Conservation (phyloP, 2,329 filamentous ascomycete genomes). For the Ceratocystis cacaofunesta region DNA sequence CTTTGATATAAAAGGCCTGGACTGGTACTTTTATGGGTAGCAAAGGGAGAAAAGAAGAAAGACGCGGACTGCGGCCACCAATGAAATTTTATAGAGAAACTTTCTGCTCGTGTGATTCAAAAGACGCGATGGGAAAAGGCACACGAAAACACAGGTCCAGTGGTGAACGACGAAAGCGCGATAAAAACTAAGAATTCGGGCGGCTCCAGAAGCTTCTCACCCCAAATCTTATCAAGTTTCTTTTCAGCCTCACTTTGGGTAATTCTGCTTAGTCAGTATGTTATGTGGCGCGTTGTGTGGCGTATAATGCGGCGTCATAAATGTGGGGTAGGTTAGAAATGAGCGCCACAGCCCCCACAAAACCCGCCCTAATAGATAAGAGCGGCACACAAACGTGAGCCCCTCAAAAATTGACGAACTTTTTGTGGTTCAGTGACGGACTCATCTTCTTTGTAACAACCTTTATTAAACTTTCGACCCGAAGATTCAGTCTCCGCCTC, state of each 20-base stretch:
- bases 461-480: conserved; percentile 40
- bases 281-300: not conserved
- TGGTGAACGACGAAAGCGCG: not conserved
- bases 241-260: conserved; percentile 4
- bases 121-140: conserved; percentile 1
- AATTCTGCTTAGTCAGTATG: not conserved
- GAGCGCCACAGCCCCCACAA: conserved; percentile 6
- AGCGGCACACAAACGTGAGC: conserved; percentile 12
- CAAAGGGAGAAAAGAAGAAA: not conserved
- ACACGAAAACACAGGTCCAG: not conserved
- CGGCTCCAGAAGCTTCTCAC: conserved; percentile 15
- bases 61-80: not conserved
- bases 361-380: conserved; percentile 12
- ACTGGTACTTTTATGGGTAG: not conserved
- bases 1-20: not conserved
- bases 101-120: not conserved
- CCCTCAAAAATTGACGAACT: conserved; percentile 14
- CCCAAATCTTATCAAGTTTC: conserved; percentile 3
- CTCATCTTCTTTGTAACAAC: conserved; percentile 14
- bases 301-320: not conserved
- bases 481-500: conserved; percentile 99
- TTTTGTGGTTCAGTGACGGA: conserved; percentile 13
- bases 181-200: not conserved
- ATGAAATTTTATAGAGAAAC: not conserved
- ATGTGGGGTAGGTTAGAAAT: not conserved